These are phyloP conservation scores for Flaveria sonorensis DNA, from an alignment of 129 eudicot species.

Conservation along the genomic window DNA sequence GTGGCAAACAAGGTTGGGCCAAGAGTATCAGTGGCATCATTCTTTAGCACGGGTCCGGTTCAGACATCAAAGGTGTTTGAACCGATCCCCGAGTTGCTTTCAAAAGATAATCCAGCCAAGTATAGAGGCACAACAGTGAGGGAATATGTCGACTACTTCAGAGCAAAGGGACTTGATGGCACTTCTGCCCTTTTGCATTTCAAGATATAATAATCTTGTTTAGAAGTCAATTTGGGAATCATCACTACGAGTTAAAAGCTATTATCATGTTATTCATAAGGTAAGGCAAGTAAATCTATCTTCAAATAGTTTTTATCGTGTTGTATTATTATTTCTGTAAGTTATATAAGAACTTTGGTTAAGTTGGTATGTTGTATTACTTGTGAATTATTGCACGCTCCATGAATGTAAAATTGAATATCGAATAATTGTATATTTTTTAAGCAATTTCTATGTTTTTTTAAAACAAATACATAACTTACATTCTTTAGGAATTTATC, in stretches of 20 bases:
- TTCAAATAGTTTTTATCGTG: neutral
- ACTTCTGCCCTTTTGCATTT: constrained; percentile 41
- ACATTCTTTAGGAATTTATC: no score
- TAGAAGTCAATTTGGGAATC: neutral
- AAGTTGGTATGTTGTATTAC: neutral
- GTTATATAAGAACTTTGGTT: neutral
- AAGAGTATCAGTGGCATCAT: constrained; percentile 56
- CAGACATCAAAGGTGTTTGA: constrained; percentile 34
- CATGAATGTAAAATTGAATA: no score
- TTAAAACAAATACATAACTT: no score
- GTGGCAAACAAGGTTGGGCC: constrained; percentile 51
- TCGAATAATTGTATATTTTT: no score
- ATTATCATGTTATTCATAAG: neutral
- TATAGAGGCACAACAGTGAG: constrained; percentile 44
- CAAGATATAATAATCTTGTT: constrained; percentile 26
- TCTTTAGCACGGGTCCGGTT: constrained; percentile 28
- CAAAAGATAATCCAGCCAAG: constrained; percentile 52
- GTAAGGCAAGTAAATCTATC: neutral
- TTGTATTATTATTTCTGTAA: neutral
- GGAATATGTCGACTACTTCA: constrained; percentile 19
- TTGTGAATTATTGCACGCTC: neutral
- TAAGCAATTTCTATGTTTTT: no score
- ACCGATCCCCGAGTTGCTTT: constrained; percentile 58
- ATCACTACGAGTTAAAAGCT: neutral
- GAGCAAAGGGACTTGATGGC: constrained; percentile 35